Base-by-base conservation (phyloP, 768 basidiomycete species). In the Auriscalpium orientale region DNA sequence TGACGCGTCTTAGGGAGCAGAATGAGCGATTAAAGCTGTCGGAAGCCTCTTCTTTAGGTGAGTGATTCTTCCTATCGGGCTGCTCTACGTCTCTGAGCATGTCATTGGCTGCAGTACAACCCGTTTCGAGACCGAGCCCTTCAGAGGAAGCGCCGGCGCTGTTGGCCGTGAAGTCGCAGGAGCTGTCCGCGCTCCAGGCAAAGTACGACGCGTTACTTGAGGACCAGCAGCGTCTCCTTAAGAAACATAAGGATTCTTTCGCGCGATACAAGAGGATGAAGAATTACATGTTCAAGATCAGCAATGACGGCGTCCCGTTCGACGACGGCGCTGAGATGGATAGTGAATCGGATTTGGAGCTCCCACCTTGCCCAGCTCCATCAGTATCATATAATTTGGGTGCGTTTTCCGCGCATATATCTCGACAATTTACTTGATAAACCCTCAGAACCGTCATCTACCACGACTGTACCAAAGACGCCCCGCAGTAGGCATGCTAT, bases 191-290 rank as follows among this genome's bases (percentile, higher is more conserved):
- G 40, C 40, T 43, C 22, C 43, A 53, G 38, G 12, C 20, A 15
- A 34, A 37, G 7, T 53, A 53, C 22, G 52, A 53, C 4, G 38
- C 52, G 9, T 33, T 53, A 10, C 33, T 53, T 16, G 20, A 20
- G 12, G 22, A 34, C 15, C 38, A 33, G 11, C 28, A 53, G 13
- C 38, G 15, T 21, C n/a, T 45, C 20, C 15, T 36, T 15, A 16
- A 34, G 8, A 18, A 28, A 8, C 40, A 53, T 13, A 16, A 21
- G 10, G 20, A 37, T 4, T 38, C 35, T 11, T 10, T 53, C 12
- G 51, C 28, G 18, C 59, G 54, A 43, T 61, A 33, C 16, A 60
- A 52, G 34, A 52, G 58, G 8, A 56, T 61, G 49, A 54, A 59
- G 22, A n/a, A 33, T 35, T 59, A 49, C 47, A 35, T 61, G 1